These are phyloP conservation scores for Calophaca sinica DNA, from an alignment of 306 rosid species.

Conservation along the genomic window DNA sequence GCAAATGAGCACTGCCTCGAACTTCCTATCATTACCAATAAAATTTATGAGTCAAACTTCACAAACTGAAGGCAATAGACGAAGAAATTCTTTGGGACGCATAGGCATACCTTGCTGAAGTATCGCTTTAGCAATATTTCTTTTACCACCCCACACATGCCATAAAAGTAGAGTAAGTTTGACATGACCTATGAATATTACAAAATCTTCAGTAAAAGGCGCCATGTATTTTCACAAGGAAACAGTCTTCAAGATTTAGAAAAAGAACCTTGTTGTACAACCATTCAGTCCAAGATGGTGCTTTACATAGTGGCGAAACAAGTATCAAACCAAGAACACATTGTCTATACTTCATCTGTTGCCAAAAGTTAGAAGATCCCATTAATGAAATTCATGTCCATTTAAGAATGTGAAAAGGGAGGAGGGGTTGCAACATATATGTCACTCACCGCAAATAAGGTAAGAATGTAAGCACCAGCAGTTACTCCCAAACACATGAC, in stretches of 20 bases:
- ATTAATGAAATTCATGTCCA: conserved; percentile 29
- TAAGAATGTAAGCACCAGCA: conserved; percentile 89
- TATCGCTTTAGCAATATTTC: conserved; percentile 83
- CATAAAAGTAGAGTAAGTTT: conserved; percentile 82
- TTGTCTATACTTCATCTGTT: conserved; percentile 79
- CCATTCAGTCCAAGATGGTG: conserved; percentile 96
- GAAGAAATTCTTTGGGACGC: conserved; percentile 16
- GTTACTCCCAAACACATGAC: conserved; percentile 96
- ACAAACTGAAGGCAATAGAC: not conserved
- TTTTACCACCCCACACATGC: conserved; percentile 88
- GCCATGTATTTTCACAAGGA: conserved; percentile 34
- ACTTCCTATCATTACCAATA: conserved; percentile 65
- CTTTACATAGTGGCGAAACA: conserved; percentile 80
- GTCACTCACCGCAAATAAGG: conserved; percentile 80
- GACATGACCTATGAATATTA: conserved; percentile 68
- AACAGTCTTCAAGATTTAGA: conserved; percentile 40
- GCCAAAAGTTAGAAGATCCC: conserved; percentile 40
- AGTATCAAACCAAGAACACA: conserved; percentile 86
- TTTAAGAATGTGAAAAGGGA: not conserved
- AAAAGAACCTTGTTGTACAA: conserved; percentile 78
- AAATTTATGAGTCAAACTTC: conserved; percentile 36
- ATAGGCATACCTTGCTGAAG: conserved; percentile 81
- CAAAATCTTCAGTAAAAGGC: conserved; percentile 39
- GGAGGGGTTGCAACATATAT: not conserved
- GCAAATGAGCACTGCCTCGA: conserved; percentile 72